Evolutionary conservation across 139 green algal species (phyloP).

Genomic region (Nannochloris sp.): DNA sequence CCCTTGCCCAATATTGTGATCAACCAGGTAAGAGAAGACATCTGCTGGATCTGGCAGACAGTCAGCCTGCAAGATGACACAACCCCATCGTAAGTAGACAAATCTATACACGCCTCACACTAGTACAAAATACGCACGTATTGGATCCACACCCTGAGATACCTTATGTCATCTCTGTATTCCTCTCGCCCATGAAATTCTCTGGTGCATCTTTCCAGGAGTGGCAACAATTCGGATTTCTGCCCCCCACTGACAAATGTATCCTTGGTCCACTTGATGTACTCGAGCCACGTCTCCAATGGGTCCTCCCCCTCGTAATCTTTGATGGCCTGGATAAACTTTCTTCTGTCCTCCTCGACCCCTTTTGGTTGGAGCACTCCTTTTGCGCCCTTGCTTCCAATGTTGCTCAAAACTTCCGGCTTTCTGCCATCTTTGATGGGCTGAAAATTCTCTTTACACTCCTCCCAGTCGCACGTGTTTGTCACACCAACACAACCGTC

Average conservation of each 20-base stretch:
- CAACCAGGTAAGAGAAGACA: constrained; percentile 77
- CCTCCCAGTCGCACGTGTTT: constrained; percentile 57
- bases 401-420: constrained; percentile 24
- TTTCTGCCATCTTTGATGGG: constrained; percentile 57
- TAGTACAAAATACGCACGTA: constrained; percentile 44
- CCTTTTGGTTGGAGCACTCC: not conserved
- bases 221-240: constrained; percentile 64
- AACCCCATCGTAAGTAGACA: constrained; percentile 23
- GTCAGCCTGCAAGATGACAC: constrained; percentile 37
- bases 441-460: constrained; percentile 79
- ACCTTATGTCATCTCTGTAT: constrained; percentile 77
- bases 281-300: constrained; percentile 64
- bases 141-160: constrained; percentile 88
- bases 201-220: constrained; percentile 75
- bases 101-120: not conserved
- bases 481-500: not conserved
- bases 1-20: constrained; percentile 62
- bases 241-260: constrained; percentile 45
- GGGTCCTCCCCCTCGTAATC: constrained; percentile 67
- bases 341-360: constrained; percentile 7
- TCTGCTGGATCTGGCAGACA: constrained; percentile 72
- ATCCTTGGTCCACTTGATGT: constrained; percentile 84
- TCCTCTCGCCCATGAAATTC: constrained; percentile 41
- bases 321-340: constrained; percentile 46
- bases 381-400: not conserved